Base-by-base conservation (phyloP, 1,284 basidiomycete genomes). In the Cerioporus squamosus region DNA sequence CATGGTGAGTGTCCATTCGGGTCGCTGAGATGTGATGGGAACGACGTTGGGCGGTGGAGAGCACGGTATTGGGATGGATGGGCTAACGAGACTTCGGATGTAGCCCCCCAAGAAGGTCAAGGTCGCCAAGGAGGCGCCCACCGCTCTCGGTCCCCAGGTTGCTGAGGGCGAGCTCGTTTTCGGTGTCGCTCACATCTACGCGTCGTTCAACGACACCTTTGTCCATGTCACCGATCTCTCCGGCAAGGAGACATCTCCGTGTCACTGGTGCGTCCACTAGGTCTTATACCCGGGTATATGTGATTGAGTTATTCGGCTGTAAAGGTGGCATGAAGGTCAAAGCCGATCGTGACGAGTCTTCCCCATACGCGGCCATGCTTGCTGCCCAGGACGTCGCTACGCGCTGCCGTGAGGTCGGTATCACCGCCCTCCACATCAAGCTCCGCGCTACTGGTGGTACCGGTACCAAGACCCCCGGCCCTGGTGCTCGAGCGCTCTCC, bases 301-400 rank as follows among this genome's bases (percentile, higher is more conserved):
- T 12, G 33, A 20, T 8, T 45, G 14, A 46, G 5, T 2, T 5
- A 18, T 49, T 5, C 10, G 12, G 12, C 23, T 15, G 29, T 49
- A 52, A 62, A 93, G 93, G 93, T 74, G 97, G 97, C 66, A 99
- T 99, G 97, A 99, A 99, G 84, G 97, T 99, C 83, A 99, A 99
- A 85, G 97, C 97, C 42, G 97, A 99, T 81, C 94, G 97, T 81
- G 97, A 99, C 82, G 97, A 99, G 84, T 98, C 96, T 51, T 98
- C 97, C 42, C 94, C 97, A 24, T 99, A 98, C 82, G 97, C 97
- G 65, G 97, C 97, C 75, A 98, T 99, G 97, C 86, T 98, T 79
- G 97, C 97, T 64, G 97, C 97, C 55, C 97, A 98, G 83, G 97
- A 98, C 74, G 94, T 95, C 69, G 96, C 97, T 63, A 78, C 84